Percentiles rank a stretch among this genome's conserved stretches.
These are phyloP conservation scores for Podospora anserina DNA, from an alignment of 495 filamentous ascomycete species.

Conservation along the genomic window DNA sequence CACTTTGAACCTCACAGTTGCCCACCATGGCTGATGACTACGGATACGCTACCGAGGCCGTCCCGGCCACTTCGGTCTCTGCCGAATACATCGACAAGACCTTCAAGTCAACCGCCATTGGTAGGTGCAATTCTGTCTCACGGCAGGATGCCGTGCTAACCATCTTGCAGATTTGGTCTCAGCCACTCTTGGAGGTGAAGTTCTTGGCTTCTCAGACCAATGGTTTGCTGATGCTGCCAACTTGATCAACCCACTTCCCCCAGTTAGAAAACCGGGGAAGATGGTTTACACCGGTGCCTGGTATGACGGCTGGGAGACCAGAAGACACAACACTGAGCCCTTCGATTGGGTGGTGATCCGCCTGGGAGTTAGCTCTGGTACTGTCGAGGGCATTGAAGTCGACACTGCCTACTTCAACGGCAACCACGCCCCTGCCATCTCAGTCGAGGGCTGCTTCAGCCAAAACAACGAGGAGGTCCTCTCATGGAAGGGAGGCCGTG, in stretches of 20 bases:
- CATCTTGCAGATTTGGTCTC: conserved; percentile 66
- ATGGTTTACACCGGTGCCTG: conserved; percentile 85
- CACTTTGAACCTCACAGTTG: not conserved
- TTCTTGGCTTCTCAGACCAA: conserved; percentile 79
- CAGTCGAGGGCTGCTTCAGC: conserved; percentile 72
- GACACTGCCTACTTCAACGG: conserved; percentile 85
- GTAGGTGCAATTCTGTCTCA: conserved; percentile 41
- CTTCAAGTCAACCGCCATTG: conserved; percentile 66
- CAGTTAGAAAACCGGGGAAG: conserved; percentile 73
- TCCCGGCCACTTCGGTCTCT: conserved; percentile 48
- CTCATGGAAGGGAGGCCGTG: conserved; percentile 53
- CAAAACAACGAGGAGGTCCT: conserved; percentile 59
- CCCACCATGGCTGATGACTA: conserved; percentile 30
- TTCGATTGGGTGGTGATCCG: conserved; percentile 83
- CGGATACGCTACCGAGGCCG: conserved; percentile 46
- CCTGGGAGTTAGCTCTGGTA: conserved; percentile 74
- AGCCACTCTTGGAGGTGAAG: conserved; percentile 63
- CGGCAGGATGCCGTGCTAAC: not conserved
- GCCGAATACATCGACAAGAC: conserved; percentile 64
- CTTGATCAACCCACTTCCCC: conserved; percentile 69
- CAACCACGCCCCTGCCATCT: conserved; percentile 81
- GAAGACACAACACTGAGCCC: conserved; percentile 73
- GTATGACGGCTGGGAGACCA: conserved; percentile 96
- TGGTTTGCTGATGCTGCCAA: conserved; percentile 85
- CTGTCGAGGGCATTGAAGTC: conserved; percentile 74